Evolutionary conservation across 352 stramenopile species (phyloP).

Genomic region (Globisporangium radiosum): DNA sequence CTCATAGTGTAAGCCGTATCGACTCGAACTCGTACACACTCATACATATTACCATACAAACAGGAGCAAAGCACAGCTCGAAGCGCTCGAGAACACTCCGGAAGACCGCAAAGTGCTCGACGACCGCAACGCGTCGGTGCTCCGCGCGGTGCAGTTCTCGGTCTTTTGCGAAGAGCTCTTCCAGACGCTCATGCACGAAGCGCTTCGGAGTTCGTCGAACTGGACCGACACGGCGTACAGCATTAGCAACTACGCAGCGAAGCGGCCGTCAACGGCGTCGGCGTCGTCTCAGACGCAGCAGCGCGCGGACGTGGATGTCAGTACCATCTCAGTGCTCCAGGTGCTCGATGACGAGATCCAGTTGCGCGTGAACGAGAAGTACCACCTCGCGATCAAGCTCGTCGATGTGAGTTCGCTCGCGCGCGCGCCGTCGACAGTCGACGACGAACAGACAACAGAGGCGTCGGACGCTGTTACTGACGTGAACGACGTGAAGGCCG

Average conservation of each 20-base stretch:
- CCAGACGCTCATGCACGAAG: constrained; percentile 78
- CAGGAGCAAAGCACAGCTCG: constrained; percentile 50
- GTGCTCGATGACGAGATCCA: constrained; percentile 80
- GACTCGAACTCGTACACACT: too few species aligned
- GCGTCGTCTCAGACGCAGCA: constrained; percentile 4
- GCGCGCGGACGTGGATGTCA: constrained; percentile 23
- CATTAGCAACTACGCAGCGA: constrained; percentile 49
- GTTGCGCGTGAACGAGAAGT: constrained; percentile 69
- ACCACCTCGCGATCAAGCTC: constrained; percentile 63
- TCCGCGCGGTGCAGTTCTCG: constrained; percentile 81
- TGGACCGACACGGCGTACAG: constrained; percentile 70
- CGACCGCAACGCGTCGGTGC: constrained; percentile 58
- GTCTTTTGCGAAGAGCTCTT: constrained; percentile 86
- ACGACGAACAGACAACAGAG: background rate
- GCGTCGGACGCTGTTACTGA: background rate
- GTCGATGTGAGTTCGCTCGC: constrained; percentile 46
- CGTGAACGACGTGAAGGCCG: too few species aligned
- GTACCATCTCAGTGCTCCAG: constrained; percentile 60
- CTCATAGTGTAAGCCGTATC: background rate
- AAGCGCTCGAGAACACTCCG: constrained; percentile 48
- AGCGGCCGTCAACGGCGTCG: constrained; percentile 14
- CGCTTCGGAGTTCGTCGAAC: constrained; percentile 49
- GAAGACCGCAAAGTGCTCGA: constrained; percentile 60
- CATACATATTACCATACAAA: background rate
- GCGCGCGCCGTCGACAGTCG: constrained; percentile 8